Evolutionary conservation across 2,329 filamentous ascomycete genomes (phyloP).

Genomic region (Beauveria sp.): DNA sequence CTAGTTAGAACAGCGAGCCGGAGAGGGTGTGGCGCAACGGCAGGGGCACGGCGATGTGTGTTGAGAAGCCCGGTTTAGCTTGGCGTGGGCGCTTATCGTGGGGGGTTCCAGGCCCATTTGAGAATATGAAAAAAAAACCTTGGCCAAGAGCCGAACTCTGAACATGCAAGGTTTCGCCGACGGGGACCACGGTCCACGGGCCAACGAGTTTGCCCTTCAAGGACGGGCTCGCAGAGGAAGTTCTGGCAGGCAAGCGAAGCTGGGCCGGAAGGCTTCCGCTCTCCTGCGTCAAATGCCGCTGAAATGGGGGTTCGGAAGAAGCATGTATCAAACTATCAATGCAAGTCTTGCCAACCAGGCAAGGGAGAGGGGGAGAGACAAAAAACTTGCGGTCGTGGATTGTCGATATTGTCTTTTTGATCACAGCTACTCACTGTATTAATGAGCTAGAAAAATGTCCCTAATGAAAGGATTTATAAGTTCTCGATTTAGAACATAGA

Average conservation of each 20-base stretch:
- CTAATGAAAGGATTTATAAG: too few species aligned
- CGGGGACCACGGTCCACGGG: too few species aligned
- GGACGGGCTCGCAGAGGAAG: too few species aligned
- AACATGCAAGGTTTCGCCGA: neutral
- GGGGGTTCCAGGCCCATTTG: neutral
- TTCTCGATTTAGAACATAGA: too few species aligned
- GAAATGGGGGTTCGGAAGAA: conserved; percentile 6
- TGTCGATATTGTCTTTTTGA: too few species aligned
- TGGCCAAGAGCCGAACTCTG: neutral
- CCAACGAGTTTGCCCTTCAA: neutral
- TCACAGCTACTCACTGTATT: too few species aligned
- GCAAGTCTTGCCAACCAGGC: neutral
- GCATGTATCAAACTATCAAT: neutral
- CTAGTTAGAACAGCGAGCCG: neutral
- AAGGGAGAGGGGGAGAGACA: too few species aligned
- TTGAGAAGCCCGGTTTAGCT: neutral
- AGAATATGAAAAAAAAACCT: neutral
- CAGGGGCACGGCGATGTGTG: neutral
- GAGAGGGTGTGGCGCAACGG: neutral
- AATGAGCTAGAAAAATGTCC: too few species aligned
- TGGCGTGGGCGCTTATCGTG: conserved; percentile 6
- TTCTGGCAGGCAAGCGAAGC: neutral
- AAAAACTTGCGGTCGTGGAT: too few species aligned
- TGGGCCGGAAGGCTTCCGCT: conserved; percentile 6
- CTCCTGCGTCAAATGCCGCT: neutral